These are phyloP conservation scores for Benincasa hispida DNA, from an alignment of 306 rosid genomes.

Conservation along the genomic window DNA sequence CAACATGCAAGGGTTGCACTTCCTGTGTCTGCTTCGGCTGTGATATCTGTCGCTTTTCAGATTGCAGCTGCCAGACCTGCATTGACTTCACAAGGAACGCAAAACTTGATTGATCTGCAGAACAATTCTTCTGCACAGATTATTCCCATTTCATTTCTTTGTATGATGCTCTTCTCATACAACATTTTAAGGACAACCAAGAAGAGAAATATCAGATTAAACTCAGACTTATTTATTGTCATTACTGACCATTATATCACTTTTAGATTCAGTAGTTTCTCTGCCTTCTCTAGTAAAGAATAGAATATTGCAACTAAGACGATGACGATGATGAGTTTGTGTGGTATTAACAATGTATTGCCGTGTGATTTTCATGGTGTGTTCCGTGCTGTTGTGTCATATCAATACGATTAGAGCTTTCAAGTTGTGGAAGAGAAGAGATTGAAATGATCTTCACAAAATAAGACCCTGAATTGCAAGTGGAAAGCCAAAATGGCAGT, in stretches of 20 bases:
- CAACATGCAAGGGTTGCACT: conserved; percentile 94
- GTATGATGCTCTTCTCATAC: neutral
- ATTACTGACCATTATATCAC: neutral
- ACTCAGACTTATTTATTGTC: neutral
- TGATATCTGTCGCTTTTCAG: conserved; percentile 81
- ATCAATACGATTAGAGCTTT: neutral
- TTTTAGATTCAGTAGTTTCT: neutral
- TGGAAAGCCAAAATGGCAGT: neutral
- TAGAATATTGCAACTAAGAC: neutral
- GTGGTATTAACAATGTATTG: neutral
- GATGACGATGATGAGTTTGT: neutral
- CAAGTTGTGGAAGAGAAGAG: neutral
- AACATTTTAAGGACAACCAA: neutral
- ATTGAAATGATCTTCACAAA: neutral
- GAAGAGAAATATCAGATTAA: neutral
- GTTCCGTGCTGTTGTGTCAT: neutral
- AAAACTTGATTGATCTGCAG: conserved; percentile 24
- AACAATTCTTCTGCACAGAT: conserved; percentile 3
- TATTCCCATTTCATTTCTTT: conserved; percentile 2
- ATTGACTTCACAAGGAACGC: conserved; percentile 80
- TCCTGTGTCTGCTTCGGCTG: conserved; percentile 95
- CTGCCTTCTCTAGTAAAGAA: neutral
- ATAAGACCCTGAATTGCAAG: too few relatives aligned
- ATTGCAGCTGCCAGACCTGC: conserved; percentile 96
- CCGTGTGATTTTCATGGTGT: neutral